phyloP scores from a whole-genome alignment of 78 protist genomes.

The Bodo saltans region DNA sequence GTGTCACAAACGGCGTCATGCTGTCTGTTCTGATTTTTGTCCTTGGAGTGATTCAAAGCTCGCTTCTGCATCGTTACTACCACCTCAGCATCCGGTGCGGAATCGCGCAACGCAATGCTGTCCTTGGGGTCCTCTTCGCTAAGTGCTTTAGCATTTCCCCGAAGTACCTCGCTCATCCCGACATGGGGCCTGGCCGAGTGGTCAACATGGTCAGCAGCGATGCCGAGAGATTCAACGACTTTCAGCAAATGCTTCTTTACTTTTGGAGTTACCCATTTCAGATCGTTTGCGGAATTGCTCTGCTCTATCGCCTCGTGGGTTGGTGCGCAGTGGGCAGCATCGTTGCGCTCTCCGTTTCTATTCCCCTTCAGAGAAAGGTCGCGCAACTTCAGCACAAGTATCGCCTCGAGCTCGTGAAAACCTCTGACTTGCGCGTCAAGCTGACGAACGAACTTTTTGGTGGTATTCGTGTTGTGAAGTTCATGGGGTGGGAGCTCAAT shows the following conservation, averaged over 20 bases:
- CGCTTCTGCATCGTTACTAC: neutral
- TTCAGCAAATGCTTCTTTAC: neutral
- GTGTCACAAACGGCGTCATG: neutral
- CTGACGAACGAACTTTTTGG: slow-evolving; percentile 6
- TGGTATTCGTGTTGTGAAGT: slow-evolving; percentile 26
- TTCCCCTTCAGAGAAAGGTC: slow-evolving; percentile 4
- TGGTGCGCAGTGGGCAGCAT: neutral
- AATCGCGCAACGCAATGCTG: neutral
- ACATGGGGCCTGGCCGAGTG: neutral
- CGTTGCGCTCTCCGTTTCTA: neutral
- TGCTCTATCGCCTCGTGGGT: neutral
- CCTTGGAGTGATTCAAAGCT: neutral
- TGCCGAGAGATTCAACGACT: neutral
- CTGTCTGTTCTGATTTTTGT: neutral
- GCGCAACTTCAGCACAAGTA: neutral
- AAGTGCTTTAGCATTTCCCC: neutral
- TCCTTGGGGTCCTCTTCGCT: neutral
- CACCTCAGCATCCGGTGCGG: neutral
- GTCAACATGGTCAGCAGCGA: neutral
- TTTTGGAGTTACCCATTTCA: neutral
- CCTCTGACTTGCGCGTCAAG: slow-evolving; percentile 32
- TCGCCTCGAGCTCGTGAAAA: neutral
- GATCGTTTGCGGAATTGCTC: neutral
- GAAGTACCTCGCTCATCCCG: neutral
- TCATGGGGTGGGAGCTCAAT: slow-evolving; percentile 37